Base-by-base conservation (phyloP, 495 filamentous ascomycete genomes). In the Alectoria sarmentosa region DNA sequence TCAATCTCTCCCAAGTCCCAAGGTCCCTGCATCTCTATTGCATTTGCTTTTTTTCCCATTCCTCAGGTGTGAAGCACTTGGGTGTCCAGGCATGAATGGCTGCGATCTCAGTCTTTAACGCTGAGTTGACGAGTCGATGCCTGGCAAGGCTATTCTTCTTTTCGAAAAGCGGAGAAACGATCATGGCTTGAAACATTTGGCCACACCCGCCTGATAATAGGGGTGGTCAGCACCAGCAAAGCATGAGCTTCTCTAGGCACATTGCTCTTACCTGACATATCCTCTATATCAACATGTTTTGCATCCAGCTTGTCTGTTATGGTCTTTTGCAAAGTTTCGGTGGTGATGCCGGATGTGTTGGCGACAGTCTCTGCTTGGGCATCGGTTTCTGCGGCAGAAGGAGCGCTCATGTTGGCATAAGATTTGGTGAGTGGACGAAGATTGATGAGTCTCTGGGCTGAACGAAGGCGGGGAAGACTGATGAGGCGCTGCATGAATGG, bases 31-130 rank as follows among this genome's bases (percentile, higher is more conserved):
- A n/a, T 8, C 0, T 30, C 9, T 44, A 61, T 44, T 59, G 39
- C 38, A 77, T 77, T 72, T 83, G 82, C 75, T 87, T 82, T 73
- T 82, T 86, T 78, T 88, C 85, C 87, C 90, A 97, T 78, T 98
- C 91, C 74, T 92, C 93, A 2, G 92, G 91, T 21, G 94, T 98
- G 79, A 88, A 90, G 76, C 95, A 98, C 77, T 92, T 96, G 32
- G 94, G 90, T 64, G 90, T 93, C 94, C 94, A 98, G n/a, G 94
- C 94, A 80, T 98, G 94, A 63, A 98, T 96, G 55, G 86, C 84
- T 7, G 90, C 89, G 74, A 98, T 94, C 79, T 98, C 94, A n/a
- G 83, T 83, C 78, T 93, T 94, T 71, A 98, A 76, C 10, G 85
- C 87, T 4, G 83, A 82, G 76, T 98, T 98, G 57, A 96, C 94